A percentile compares a stretch with the other conserved stretches of the same genome.
Evolutionary conservation across 805 yeast species (phyloP).

Genomic region (Candida manassasensis): DNA sequence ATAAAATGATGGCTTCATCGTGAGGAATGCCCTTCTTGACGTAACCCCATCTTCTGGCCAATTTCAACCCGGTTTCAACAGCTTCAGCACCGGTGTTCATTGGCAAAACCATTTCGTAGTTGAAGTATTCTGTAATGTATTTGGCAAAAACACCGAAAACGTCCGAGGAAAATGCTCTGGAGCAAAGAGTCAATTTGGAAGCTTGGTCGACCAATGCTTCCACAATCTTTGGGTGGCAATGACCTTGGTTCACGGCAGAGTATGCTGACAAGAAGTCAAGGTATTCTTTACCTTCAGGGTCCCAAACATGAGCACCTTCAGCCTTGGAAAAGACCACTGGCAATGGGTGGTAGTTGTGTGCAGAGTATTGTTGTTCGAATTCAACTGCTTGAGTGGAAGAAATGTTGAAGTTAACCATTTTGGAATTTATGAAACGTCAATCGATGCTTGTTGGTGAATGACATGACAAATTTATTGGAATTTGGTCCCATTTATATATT

Average conservation of each 20-base stretch:
- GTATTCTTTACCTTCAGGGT: constrained; percentile 93
- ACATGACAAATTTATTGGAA: too few relatives aligned
- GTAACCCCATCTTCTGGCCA: constrained; percentile 98
- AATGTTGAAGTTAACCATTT: constrained; percentile 34
- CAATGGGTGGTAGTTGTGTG: constrained; percentile 94
- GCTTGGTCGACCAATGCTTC: constrained; percentile 86
- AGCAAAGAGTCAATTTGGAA: constrained; percentile 72
- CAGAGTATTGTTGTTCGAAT: constrained; percentile 78
- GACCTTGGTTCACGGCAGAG: constrained; percentile 97
- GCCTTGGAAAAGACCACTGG: constrained; percentile 92
- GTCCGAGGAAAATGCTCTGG: constrained; percentile 90
- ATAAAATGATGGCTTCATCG: constrained; percentile 79
- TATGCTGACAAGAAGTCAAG: constrained; percentile 91
- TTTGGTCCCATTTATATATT: too few relatives aligned
- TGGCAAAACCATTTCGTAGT: constrained; percentile 89
- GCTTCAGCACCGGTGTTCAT: constrained; percentile 99
- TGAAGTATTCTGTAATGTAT: constrained; percentile 81
- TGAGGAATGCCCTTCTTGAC: constrained; percentile 76
- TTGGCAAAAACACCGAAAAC: constrained; percentile 84
- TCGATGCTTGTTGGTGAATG: too few relatives aligned
- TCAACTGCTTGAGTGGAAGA: constrained; percentile 62
- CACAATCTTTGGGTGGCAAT: constrained; percentile 91
- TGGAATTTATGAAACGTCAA: not conserved
- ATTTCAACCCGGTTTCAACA: constrained; percentile 88
- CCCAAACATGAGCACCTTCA: constrained; percentile 92